A percentile compares a stretch with the other conserved stretches of the same genome.
Conservation (phyloP, 257 asterid genomes). For the Plantago ovata region DNA sequence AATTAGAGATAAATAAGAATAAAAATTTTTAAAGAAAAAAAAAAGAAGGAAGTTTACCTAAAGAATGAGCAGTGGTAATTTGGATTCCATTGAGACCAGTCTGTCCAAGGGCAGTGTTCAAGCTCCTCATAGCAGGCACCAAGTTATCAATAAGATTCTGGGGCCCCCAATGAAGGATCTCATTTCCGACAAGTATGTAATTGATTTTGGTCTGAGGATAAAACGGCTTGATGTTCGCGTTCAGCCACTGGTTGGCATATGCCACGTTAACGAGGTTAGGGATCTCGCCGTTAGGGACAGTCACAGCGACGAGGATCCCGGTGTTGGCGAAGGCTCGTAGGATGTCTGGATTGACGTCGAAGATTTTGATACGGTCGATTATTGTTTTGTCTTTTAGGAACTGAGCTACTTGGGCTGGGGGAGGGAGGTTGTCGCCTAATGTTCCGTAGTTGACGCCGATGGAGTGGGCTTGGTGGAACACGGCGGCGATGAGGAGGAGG, state of each 20-base stretch:
- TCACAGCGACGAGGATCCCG: constrained; percentile 67
- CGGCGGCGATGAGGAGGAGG: constrained; percentile 26
- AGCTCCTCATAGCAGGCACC: constrained; percentile 64
- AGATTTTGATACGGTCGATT: constrained; percentile 72
- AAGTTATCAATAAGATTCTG: constrained; percentile 56
- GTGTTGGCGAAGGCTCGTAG: constrained; percentile 76
- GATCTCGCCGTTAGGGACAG: constrained; percentile 81
- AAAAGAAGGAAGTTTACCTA: too few species aligned
- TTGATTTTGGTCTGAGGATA: constrained; percentile 60
- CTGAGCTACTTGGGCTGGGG: constrained; percentile 67
- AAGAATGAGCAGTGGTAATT: constrained; percentile 75
- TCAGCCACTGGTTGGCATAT: constrained; percentile 50
- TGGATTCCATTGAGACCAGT: constrained; percentile 39
- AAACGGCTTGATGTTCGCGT: constrained; percentile 56
- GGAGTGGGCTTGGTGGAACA: constrained; percentile 30
- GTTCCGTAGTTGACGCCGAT: constrained; percentile 96
- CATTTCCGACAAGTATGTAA: constrained; percentile 75
- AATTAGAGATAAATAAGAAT: too few species aligned
- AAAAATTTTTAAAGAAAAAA: not conserved
- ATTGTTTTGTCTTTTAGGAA: constrained; percentile 62
- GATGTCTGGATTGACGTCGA: constrained; percentile 79
- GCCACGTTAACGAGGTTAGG: constrained; percentile 43
- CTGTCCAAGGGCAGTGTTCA: constrained; percentile 47
- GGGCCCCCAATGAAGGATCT: constrained; percentile 92
- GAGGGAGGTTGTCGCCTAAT: constrained; percentile 79